These are phyloP conservation scores for Grifola frondosa DNA, from an alignment of 1,284 basidiomycete species.

Conservation along the genomic window DNA sequence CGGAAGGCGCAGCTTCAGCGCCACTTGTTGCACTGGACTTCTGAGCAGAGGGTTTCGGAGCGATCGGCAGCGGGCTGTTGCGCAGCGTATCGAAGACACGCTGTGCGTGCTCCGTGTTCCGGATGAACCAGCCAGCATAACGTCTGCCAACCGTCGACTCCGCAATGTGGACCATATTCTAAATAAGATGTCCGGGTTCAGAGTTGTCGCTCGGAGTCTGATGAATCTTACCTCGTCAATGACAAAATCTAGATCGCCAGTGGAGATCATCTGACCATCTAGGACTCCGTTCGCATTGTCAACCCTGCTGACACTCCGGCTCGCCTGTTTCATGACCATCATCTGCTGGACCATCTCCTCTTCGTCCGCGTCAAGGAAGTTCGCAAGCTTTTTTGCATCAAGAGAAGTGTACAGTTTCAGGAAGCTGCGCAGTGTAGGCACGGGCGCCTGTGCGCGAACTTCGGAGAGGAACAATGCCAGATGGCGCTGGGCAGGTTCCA, in stretches of 20 bases:
- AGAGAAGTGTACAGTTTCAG: constrained; percentile 95
- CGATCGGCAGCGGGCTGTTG: constrained; percentile 59
- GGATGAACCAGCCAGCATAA: constrained; percentile 96
- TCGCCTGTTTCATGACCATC: constrained; percentile 94
- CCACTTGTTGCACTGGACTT: constrained; percentile 11
- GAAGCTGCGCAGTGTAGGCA: constrained; percentile 87
- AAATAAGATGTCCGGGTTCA: neutral
- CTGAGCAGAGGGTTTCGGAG: constrained; percentile 17
- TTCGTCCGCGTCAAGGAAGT: constrained; percentile 87
- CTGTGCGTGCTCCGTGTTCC: constrained; percentile 88
- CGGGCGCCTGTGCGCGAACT: constrained; percentile 73
- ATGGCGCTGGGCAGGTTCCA: constrained; percentile 85
- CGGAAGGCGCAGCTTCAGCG: constrained; percentile 13
- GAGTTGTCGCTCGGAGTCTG: neutral
- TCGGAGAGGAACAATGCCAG: constrained; percentile 81
- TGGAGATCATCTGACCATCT: constrained; percentile 85
- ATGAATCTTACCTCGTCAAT: constrained; percentile 79
- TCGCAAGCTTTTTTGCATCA: constrained; percentile 88
- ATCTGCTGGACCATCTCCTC: constrained; percentile 95
- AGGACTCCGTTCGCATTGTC: constrained; percentile 61
- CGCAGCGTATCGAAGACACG: constrained; percentile 80
- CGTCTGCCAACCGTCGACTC: constrained; percentile 91
- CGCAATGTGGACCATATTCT: constrained; percentile 96
- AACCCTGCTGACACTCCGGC: constrained; percentile 69
- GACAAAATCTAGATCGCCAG: constrained; percentile 93